phyloP scores from a whole-genome alignment of 805 yeast genomes.

The Kuraishia borneana region DNA sequence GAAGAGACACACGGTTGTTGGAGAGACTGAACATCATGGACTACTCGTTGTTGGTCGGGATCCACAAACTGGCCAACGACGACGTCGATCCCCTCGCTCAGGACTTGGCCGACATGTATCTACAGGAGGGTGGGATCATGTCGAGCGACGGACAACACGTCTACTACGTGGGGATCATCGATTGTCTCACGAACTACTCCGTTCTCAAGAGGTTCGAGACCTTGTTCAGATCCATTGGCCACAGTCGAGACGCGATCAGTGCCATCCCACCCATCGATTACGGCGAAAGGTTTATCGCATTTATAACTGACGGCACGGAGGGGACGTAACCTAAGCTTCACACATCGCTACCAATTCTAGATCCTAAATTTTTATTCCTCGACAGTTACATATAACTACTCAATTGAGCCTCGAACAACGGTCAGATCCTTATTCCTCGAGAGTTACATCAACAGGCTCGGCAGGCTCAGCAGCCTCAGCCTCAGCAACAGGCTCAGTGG shows the following conservation, averaged over 20 bases:
- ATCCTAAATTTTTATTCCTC: no score
- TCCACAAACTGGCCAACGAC: slow-evolving; percentile 48
- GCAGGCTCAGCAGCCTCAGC: background rate
- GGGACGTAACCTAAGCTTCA: no score
- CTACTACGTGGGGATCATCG: slow-evolving; percentile 89
- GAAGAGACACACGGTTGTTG: slow-evolving; percentile 62
- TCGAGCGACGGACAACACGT: slow-evolving; percentile 53
- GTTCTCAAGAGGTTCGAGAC: slow-evolving; percentile 74
- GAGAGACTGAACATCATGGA: slow-evolving; percentile 86
- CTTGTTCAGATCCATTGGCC: slow-evolving; percentile 64
- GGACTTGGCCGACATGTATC: slow-evolving; percentile 41
- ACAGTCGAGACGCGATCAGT: slow-evolving; percentile 61
- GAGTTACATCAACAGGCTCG: background rate
- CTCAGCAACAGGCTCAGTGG: background rate
- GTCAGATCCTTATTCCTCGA: no score
- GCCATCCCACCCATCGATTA: slow-evolving; percentile 89
- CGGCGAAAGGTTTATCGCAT: slow-evolving; percentile 73
- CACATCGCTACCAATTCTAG: no score
- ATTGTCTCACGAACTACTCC: slow-evolving; percentile 78
- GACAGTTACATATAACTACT: no score
- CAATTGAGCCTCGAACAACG: no score
- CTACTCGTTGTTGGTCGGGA: slow-evolving; percentile 80
- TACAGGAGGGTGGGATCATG: slow-evolving; percentile 79
- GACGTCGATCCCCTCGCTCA: slow-evolving; percentile 6
- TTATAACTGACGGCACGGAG: slow-evolving; percentile 29